phyloP scores from a whole-genome alignment of 2,329 filamentous ascomycete species.

The Escovopsis sp. region DNA sequence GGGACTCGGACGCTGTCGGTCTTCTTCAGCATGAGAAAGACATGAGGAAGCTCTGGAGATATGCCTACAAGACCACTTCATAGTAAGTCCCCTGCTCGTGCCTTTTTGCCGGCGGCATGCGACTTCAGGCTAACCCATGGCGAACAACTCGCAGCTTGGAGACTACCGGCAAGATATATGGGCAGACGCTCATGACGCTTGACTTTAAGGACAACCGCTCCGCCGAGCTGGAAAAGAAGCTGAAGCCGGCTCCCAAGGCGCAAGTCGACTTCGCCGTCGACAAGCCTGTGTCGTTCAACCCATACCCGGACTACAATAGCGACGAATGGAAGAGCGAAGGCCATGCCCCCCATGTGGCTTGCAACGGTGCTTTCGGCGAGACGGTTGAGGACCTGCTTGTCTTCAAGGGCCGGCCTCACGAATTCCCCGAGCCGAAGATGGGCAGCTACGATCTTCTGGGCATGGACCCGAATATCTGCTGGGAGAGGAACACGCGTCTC shows the following conservation, averaged over 20 bases:
- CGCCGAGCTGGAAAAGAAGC: slow-evolving; percentile 14
- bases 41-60: slow-evolving; percentile 24
- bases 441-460: slow-evolving; percentile 46
- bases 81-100: too few relatives aligned
- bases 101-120: too few relatives aligned
- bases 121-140: too few relatives aligned
- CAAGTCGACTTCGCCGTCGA: slow-evolving; percentile 26
- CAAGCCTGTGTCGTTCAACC: slow-evolving; percentile 45
- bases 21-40: slow-evolving; percentile 27
- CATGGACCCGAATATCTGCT: slow-evolving; percentile 48
- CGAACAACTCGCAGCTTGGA: slow-evolving; percentile 25
- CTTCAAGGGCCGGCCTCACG: slow-evolving; percentile 43
- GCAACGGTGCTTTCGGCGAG: slow-evolving; percentile 47
- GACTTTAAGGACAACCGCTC: slow-evolving; percentile 23
- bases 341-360: slow-evolving; percentile 45
- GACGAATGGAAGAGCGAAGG: slow-evolving; percentile 40
- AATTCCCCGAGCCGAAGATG: slow-evolving; percentile 44
- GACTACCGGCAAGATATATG: slow-evolving; percentile 38
- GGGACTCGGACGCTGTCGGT: slow-evolving; percentile 17
- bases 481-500: slow-evolving; percentile 53
- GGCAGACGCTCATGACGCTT: slow-evolving; percentile 36
- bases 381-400: slow-evolving; percentile 45
- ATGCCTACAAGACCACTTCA: slow-evolving; percentile 23
- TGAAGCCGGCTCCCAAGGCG: slow-evolving; percentile 19
- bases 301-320: slow-evolving; percentile 57